Evolutionary conservation across 129 eudicot genomes (phyloP), one percentile per base, ranked within the genome.

Genomic region (Lactuca saligna): DNA sequence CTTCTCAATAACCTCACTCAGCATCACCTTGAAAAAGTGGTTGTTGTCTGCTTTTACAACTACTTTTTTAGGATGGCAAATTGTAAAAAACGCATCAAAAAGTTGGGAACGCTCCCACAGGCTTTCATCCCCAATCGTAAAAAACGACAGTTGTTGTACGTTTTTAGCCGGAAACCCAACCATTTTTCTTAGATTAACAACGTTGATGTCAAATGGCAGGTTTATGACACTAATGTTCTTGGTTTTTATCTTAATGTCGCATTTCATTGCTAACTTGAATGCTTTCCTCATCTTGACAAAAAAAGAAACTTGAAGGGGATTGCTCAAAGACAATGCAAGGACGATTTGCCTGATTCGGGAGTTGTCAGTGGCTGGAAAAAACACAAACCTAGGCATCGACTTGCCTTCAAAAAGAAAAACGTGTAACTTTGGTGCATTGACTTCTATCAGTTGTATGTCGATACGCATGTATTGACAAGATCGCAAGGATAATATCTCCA

Each of bases 61-160:
- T 14, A 65, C 70, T 2, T 65, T 14, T 0, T 31, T 48, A 7
- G 70, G 70, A 65, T 65, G 70, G 29, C 70, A 65, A 46, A 65
- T 8, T 3, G 44, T 25, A 65, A 65, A 65, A 2, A 65, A 65
- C 15, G 70, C 37, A 31, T 65, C 44, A 8, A 48, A 65, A 7
- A 65, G 13, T 2, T 5, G 44, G 0, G 41, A 13, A 39, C 17
- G 31, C 25, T 32, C 70, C 57, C 58, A 48, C 13, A 32, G 20
- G 20, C 57, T 11, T 5, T 12, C 12, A 49, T n/a, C 46, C 3
- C 41, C 7, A 46, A 3, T 35, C 1, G 51, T 38, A 7, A 6
- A 4, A 25, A 65, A 25, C 11, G 3, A 4, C 13, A 65, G 17
- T 20, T 13, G 50, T 16, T 35, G 33, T n/a, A 67, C 37, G 17